phyloP scores from a whole-genome alignment of 768 basidiomycete genomes.

The Lepiota subincarnata region DNA sequence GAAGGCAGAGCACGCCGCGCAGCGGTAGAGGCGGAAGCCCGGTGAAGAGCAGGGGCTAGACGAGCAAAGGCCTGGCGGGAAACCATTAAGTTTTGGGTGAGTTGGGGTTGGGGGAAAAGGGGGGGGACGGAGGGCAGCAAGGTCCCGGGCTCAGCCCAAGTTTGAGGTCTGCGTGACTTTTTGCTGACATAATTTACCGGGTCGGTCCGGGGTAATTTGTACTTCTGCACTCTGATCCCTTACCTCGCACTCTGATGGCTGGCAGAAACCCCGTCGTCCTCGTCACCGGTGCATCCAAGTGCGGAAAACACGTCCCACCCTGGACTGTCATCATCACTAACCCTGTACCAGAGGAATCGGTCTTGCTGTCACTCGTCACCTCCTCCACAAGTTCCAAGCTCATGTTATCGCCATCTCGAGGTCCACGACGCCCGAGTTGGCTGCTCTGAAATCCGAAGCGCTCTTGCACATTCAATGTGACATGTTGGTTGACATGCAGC shows the following conservation, averaged over 20 bases:
- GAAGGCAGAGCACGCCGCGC: constrained; percentile 37
- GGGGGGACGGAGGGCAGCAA: constrained; percentile 1
- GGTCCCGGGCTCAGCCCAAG: too few relatives aligned
- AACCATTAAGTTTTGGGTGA: constrained; percentile 45
- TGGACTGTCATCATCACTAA: constrained; percentile 6
- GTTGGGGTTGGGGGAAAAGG: constrained; percentile 25
- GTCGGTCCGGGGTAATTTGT: constrained; percentile 8
- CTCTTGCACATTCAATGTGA: constrained; percentile 66
- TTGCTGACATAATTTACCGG: constrained; percentile 7
- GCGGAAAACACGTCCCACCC: constrained; percentile 8
- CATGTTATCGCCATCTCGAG: constrained; percentile 78
- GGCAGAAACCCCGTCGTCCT: constrained; percentile 54
- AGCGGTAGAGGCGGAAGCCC: constrained; percentile 38
- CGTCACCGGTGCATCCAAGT: constrained; percentile 87
- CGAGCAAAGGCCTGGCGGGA: constrained; percentile 62
- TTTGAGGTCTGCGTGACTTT: constrained; percentile 14
- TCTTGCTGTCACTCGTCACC: constrained; percentile 65
- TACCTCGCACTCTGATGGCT: constrained; percentile 15
- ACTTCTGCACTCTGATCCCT: neutral
- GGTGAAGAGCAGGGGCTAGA: constrained; percentile 54
- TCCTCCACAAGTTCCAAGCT: constrained; percentile 59
- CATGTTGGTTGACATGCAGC: constrained; percentile 49
- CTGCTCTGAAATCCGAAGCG: constrained; percentile 38
- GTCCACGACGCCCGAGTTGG: constrained; percentile 60
- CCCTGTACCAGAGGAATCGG: constrained; percentile 57